A percentile compares a stretch with the other conserved stretches of the same genome.
Conservation (phyloP, 164 flowering plant genomes). For the Chimonanthus praecox region DNA sequence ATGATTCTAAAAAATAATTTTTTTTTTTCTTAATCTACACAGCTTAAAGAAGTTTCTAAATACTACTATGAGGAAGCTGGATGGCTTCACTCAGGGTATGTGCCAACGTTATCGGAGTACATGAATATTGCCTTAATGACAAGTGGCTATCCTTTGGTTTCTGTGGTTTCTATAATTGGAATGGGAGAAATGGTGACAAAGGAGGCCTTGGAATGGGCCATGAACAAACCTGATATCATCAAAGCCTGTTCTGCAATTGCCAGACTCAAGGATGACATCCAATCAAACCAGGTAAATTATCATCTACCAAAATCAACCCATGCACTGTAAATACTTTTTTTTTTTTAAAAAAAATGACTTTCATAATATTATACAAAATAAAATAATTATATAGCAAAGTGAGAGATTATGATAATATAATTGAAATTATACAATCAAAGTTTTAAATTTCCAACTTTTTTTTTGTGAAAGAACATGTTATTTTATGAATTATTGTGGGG, state of each 20-base stretch:
- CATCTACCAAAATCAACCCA: too few relatives aligned
- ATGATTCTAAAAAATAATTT: background rate
- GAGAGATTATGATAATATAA: too few relatives aligned
- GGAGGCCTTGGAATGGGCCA: slow-evolving; percentile 3
- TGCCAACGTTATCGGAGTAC: background rate
- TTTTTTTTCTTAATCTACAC: too few relatives aligned
- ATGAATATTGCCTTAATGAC: background rate
- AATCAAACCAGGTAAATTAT: background rate
- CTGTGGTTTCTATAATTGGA: background rate
- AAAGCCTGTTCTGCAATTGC: background rate
- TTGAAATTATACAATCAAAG: too few relatives aligned
- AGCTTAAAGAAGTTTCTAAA: background rate
- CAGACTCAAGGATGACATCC: background rate
- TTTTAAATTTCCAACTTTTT: too few relatives aligned
- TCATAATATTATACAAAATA: too few relatives aligned
- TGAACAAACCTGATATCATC: background rate
- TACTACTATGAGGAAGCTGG: background rate
- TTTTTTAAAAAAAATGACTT: too few relatives aligned
- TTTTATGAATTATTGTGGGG: too few relatives aligned
- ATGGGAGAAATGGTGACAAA: background rate
- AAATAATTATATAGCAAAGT: too few relatives aligned
- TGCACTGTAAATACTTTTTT: background rate
- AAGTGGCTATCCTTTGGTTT: background rate
- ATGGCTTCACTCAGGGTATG: background rate
- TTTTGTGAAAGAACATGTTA: background rate